A percentile compares a stretch with the other conserved stretches of the same genome.
Evolutionary conservation across 2,329 filamentous ascomycete genomes (phyloP).

Genomic region (Penicillium concentricum): DNA sequence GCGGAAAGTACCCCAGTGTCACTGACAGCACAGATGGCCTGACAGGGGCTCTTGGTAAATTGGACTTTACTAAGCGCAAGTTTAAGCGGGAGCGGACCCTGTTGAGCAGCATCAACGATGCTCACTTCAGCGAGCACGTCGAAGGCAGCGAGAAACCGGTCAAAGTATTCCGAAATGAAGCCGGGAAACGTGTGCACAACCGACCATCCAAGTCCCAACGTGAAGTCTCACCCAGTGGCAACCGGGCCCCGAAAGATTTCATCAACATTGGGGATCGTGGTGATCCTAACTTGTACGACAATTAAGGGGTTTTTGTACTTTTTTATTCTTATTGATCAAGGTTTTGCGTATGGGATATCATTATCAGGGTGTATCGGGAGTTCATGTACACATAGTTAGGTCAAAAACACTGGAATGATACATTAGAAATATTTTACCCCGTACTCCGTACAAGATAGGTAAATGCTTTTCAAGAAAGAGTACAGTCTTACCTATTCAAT

Average conservation of each 20-base stretch:
- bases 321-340: constrained; percentile 1
- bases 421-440: no score
- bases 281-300: constrained; percentile 72
- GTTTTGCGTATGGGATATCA: not conserved
- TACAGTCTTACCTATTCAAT: no score
- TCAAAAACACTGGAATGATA: no score
- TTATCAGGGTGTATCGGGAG: no score
- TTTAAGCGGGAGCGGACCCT: constrained; percentile 79
- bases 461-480: no score
- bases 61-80: constrained; percentile 83
- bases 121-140: constrained; percentile 62
- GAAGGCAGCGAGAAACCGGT: constrained; percentile 58
- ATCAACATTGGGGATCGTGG: constrained; percentile 82
- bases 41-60: constrained; percentile 75
- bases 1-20: constrained; percentile 57
- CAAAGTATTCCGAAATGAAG: constrained; percentile 74
- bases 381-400: no score
- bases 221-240: constrained; percentile 66
- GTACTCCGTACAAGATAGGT: no score
- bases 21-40: constrained; percentile 90
- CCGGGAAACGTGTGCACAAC: constrained; percentile 48
- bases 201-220: constrained; percentile 32
- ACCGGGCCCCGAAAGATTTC: constrained; percentile 72
- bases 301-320: constrained; percentile 32
- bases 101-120: constrained; percentile 76